phyloP scores from a whole-genome alignment of 495 filamentous ascomycete species.

The Articulospora tetracladia region DNA sequence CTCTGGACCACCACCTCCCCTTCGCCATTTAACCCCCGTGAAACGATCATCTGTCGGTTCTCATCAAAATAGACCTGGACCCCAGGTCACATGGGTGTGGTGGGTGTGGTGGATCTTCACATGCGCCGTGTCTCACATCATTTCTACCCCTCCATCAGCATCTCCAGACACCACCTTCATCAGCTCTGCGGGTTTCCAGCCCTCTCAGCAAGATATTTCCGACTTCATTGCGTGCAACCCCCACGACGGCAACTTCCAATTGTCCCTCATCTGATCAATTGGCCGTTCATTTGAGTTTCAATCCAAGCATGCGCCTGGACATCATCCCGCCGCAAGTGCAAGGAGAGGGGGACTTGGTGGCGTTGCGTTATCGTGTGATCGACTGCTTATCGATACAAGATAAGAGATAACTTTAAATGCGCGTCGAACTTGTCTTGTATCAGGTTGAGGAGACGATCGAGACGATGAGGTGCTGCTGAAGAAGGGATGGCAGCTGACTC shows the following conservation, averaged over 20 bases:
- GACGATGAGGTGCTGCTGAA: too few relatives aligned
- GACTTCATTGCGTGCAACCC: background rate
- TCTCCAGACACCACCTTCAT: background rate
- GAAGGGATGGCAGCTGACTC: background rate
- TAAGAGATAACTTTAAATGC: background rate
- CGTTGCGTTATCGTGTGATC: background rate
- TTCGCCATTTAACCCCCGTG: constrained; percentile 2
- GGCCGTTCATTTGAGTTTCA: background rate
- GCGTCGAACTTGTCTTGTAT: background rate
- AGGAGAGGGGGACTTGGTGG: background rate
- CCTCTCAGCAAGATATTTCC: background rate
- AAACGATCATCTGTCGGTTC: constrained; percentile 18
- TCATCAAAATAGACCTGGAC: background rate
- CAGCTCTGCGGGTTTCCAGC: background rate
- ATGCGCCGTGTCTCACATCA: background rate
- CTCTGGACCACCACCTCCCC: background rate
- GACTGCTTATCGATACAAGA: background rate
- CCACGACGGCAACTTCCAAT: background rate
- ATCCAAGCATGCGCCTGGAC: background rate
- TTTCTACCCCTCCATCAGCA: background rate
- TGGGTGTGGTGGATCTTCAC: background rate
- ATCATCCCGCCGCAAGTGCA: background rate
- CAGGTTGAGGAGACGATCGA: background rate
- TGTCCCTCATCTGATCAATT: background rate
- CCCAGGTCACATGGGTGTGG: background rate